Percentiles rank a stretch among this genome's conserved stretches.
Evolutionary conservation across 108 stramenopile genomes (phyloP).

Genomic region (Schizochytrium sp.): DNA sequence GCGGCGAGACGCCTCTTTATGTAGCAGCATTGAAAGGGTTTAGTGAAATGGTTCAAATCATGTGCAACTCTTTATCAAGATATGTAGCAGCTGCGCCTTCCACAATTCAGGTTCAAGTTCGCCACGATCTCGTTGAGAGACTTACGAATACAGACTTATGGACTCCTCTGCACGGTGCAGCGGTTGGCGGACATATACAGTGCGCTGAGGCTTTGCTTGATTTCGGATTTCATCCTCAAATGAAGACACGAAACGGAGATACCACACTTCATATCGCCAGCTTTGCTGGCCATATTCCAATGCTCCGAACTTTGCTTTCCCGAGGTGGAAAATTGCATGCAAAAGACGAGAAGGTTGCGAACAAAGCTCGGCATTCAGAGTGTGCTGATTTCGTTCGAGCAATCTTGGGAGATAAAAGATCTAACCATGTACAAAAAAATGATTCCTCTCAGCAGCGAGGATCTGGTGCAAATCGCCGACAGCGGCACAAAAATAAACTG

Average conservation of each 20-base stretch:
- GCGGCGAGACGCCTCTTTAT: constrained; percentile 23
- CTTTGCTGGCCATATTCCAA: constrained; percentile 11
- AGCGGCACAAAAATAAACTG: no score
- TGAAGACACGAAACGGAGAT: constrained; percentile 46
- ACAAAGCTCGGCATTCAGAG: neutral
- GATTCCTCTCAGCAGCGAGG: no score
- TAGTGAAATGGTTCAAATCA: neutral
- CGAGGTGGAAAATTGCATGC: neutral
- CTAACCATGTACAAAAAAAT: no score
- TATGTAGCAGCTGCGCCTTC: neutral
- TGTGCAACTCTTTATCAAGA: constrained; percentile 1
- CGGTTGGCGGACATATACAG: constrained; percentile 19
- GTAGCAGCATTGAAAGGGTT: constrained; percentile 12
- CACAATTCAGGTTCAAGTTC: neutral
- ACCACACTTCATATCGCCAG: constrained; percentile 23
- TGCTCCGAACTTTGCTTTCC: neutral
- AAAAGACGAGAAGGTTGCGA: neutral
- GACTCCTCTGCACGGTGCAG: constrained; percentile 47
- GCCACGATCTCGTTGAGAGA: neutral
- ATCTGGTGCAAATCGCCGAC: no score
- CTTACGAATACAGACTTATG: constrained; percentile 3
- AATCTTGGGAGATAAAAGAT: no score
- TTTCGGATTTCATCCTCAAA: constrained; percentile 1
- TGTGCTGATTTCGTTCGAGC: constrained; percentile 3
- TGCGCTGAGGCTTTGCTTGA: neutral